Evolutionary conservation across 345 rosid species (phyloP).

Genomic region (Aquilaria sinensis): DNA sequence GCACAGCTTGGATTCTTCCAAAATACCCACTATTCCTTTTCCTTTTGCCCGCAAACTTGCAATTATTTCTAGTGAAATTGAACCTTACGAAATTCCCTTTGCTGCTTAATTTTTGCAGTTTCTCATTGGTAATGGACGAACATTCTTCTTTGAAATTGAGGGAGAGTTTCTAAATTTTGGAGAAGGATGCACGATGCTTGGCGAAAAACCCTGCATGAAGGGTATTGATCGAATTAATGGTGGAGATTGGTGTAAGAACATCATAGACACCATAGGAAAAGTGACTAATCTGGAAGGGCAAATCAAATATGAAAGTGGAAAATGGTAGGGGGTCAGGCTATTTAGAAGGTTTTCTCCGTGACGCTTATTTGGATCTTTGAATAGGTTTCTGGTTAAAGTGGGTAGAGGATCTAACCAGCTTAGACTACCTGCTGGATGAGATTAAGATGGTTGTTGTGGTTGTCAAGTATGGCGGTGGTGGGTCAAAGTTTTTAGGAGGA

Average conservation of each 20-base stretch:
- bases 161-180: constrained; percentile 41
- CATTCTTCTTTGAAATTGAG: constrained; percentile 31
- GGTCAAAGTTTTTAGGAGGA: constrained; percentile 56
- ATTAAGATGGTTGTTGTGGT: constrained; percentile 10
- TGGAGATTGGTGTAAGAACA: constrained; percentile 12
- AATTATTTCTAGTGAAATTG: constrained; percentile 46
- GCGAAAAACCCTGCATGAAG: constrained; percentile 55
- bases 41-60: constrained; percentile 55
- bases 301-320: constrained; percentile 25
- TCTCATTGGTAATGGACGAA: neutral
- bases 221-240: constrained; percentile 27
- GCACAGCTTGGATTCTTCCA: too few species aligned
- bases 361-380: constrained; percentile 19
- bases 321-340: constrained; percentile 6
- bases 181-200: constrained; percentile 45
- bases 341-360: constrained; percentile 13
- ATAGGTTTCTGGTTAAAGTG: constrained; percentile 19
- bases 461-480: constrained; percentile 18
- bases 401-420: constrained; percentile 22
- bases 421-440: constrained; percentile 18
- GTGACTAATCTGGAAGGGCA: constrained; percentile 61
- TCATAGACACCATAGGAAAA: constrained; percentile 12
- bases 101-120: constrained; percentile 34
- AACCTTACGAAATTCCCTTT: constrained; percentile 92
- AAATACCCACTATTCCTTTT: constrained; percentile 20